Evolutionary conservation across 352 stramenopile species (phyloP).

Genomic region (Phytophthora ohioensis): DNA sequence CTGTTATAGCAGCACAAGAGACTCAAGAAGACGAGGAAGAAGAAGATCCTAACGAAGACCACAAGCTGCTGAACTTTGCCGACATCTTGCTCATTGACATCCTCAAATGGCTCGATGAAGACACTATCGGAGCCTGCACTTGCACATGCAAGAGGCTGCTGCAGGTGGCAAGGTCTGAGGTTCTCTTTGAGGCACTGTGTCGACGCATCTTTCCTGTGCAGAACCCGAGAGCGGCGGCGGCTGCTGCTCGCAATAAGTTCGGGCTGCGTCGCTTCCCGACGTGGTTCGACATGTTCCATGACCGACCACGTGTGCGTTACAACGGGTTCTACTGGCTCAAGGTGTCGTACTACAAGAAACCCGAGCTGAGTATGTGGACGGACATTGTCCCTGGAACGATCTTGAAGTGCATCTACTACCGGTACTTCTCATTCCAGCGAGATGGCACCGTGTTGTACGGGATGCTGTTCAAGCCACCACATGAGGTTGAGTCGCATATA

Average conservation of each 20-base stretch:
- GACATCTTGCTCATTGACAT: conserved; percentile 77
- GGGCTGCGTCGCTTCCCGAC: conserved; percentile 67
- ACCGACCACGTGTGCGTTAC: conserved; percentile 75
- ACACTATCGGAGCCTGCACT: conserved; percentile 67
- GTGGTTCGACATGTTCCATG: conserved; percentile 82
- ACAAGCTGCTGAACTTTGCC: conserved; percentile 71
- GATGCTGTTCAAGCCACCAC: conserved; percentile 80
- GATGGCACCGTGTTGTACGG: conserved; percentile 79
- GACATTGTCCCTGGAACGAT: conserved; percentile 77
- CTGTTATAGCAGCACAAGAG: background rate
- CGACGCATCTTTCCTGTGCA: conserved; percentile 78
- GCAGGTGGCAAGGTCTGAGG: conserved; percentile 59
- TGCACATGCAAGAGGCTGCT: conserved; percentile 64
- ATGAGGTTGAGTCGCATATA: conserved; percentile 55
- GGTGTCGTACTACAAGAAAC: conserved; percentile 88
- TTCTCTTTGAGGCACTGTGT: conserved; percentile 74
- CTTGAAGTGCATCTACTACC: conserved; percentile 85
- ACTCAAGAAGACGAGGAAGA: conserved; percentile 33
- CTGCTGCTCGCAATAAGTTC: conserved; percentile 61
- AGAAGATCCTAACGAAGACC: conserved; percentile 34
- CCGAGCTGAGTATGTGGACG: conserved; percentile 87
- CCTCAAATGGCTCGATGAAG: conserved; percentile 78
- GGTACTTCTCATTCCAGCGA: conserved; percentile 84
- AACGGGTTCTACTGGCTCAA: conserved; percentile 86
- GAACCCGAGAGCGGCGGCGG: conserved; percentile 52